phyloP scores from a whole-genome alignment of 2,329 filamentous ascomycete genomes.

The Dothistroma pini region DNA sequence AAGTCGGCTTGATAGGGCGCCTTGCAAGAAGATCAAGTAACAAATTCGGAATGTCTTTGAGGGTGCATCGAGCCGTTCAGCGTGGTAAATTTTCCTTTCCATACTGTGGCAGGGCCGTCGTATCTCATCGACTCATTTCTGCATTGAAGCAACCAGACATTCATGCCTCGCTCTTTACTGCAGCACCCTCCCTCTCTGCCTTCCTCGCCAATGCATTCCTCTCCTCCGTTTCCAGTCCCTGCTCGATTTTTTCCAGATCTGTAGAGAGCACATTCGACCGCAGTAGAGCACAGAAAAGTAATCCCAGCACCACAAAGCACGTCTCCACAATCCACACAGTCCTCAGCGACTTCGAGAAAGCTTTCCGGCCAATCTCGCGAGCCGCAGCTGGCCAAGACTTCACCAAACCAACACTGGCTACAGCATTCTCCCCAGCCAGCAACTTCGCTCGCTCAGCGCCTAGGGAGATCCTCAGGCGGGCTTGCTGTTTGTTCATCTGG shows the following conservation, averaged over 20 bases:
- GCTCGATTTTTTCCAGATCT: background rate
- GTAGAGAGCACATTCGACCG: background rate
- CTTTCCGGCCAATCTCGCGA: background rate
- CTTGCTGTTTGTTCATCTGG: slow-evolving; percentile 56
- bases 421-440: slow-evolving; percentile 58
- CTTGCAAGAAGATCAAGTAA: no score
- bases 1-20: no score
- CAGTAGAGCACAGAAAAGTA: background rate
- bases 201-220: background rate
- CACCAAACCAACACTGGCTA: slow-evolving; percentile 45
- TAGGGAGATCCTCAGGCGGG: slow-evolving; percentile 48
- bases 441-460: slow-evolving; percentile 46
- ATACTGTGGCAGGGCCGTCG: no score
- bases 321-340: background rate
- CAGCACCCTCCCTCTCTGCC: background rate
- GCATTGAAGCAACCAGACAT: background rate
- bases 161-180: background rate
- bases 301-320: background rate
- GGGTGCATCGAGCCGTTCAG: no score
- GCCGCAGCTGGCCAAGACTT: background rate
- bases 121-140: background rate
- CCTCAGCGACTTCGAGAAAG: background rate
- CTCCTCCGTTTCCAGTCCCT: background rate
- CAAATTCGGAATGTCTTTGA: no score
- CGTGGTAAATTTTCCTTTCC: no score